Base-by-base conservation (phyloP, 176 grass and related monocot genomes). In the Hyparrhenia diplandra region DNA sequence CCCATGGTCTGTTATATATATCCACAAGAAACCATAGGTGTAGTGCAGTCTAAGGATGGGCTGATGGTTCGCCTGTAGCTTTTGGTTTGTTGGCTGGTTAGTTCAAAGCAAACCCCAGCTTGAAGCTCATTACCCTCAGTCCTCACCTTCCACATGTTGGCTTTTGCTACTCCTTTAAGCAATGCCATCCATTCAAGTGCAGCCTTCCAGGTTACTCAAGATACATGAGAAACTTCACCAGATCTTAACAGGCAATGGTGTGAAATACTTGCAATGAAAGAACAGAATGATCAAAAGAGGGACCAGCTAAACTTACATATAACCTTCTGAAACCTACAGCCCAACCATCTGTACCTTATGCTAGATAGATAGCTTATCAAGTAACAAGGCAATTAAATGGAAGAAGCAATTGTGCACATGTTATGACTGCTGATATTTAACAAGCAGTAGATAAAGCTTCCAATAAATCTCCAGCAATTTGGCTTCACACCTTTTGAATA, bases 41-140 rank as follows among this genome's bases (percentile, higher is more conserved):
- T 32, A 85, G 72, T 77, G 78, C 25, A 58, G 42, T 77, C 45
- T 67, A 85, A 81, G 64, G 65, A 45, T 58, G 27, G 76, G n/a
- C 47, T 24, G 51, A 78, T 82, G 83, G 88, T 82, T 90, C 47
- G 14, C 40, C 83, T 23, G 79, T 85, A 83, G 88, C 83, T 90
- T 72, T 90, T 86, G 59, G 88, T 77, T 89, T 82, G 88, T 89
- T 89, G 74, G 79, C 79, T 78, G 71, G 88, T 83, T 90, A 37
- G 49, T 74, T 82, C 78, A 64, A 82, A 86, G 83, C 79, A 86
- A 90, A 46, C 74, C 59, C 63, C 79, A 79, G 23, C 46, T 82
- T 78, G 65, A 89, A 71, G 45, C 35, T 77, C 87, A 39, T 45
- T 24, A 57, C 25, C 71, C 71, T 57, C 51, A 23, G 8, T 4